Conservation (phyloP, 1,139 yeast species). For the Kodamaea suecica region DNA sequence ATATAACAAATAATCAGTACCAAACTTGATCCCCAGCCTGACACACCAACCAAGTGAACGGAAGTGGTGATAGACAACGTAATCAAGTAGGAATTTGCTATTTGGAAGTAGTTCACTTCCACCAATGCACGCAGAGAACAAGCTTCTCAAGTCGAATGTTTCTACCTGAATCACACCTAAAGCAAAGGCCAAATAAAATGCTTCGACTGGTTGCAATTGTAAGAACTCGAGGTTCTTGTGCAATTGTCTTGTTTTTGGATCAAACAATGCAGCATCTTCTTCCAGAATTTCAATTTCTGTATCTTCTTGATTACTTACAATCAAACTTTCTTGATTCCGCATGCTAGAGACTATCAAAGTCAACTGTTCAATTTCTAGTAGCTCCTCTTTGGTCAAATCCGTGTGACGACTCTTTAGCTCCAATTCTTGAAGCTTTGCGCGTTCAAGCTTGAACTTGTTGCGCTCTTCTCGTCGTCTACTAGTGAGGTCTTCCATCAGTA, state of each 20-base stretch:
- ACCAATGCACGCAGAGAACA: conserved; percentile 29
- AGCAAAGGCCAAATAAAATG: conserved; percentile 58
- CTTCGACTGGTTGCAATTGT: conserved; percentile 76
- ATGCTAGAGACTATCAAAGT: conserved; percentile 15
- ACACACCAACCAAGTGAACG: conserved; percentile 95
- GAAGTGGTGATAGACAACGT: conserved; percentile 81
- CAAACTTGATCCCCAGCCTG: conserved; percentile 87
- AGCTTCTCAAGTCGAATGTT: conserved; percentile 17
- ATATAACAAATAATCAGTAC: conserved; percentile 76
- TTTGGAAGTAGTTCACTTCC: conserved; percentile 4
- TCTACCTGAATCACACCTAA: conserved; percentile 39
- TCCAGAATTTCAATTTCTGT: conserved; percentile 18
- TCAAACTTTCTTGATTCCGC: conserved; percentile 8
- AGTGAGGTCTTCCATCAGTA: conserved; percentile 66
- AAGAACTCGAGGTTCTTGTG: conserved; percentile 57
- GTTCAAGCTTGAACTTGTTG: conserved; percentile 61
- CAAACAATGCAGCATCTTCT: conserved; percentile 40
- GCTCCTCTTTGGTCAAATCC: conserved; percentile 24
- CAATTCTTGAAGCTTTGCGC: conserved; percentile 36
- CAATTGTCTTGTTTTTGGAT: conserved; percentile 16
- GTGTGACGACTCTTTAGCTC: conserved; percentile 30
- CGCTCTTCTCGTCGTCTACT: conserved; percentile 70
- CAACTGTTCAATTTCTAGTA: conserved; percentile 24
- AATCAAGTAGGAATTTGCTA: conserved; percentile 46
- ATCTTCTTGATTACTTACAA: conserved; percentile 8